Conservation (phyloP, 2,329 filamentous ascomycete species). For the Paramyrothecium sp. region DNA sequence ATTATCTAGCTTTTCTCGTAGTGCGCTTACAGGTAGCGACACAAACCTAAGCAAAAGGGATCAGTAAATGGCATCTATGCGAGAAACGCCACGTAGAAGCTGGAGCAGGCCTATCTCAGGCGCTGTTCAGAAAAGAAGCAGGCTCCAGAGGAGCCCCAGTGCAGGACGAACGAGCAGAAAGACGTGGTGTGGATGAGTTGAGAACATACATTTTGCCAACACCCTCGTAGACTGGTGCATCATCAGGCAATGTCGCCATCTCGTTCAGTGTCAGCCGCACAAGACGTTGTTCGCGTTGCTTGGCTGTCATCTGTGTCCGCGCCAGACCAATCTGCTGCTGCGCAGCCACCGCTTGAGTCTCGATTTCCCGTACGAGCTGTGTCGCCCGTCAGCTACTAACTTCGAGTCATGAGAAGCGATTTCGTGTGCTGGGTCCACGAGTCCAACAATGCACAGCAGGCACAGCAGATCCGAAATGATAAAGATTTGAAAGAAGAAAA, state of each 20-base stretch:
- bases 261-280: slow-evolving; percentile 85
- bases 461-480: neutral
- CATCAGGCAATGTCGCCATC: slow-evolving; percentile 69
- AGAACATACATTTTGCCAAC: slow-evolving; percentile 88
- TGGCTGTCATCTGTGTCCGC: slow-evolving; percentile 77
- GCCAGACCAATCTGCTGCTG: slow-evolving; percentile 91
- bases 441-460: no score
- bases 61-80: slow-evolving; percentile 5
- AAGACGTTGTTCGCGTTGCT: slow-evolving; percentile 86
- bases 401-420: slow-evolving; percentile 1
- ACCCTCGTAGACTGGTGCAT: slow-evolving; percentile 87
- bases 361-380: slow-evolving; percentile 90
- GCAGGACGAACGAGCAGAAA: no score
- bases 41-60: slow-evolving; percentile 69
- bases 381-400: slow-evolving; percentile 7
- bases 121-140: no score
- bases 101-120: no score
- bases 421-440: no score
- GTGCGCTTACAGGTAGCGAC: slow-evolving; percentile 66
- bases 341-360: slow-evolving; percentile 81
- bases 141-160: no score
- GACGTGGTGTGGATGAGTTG: no score
- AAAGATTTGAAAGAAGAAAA: neutral
- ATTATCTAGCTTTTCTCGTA: slow-evolving; percentile 72
- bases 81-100: no score